Evolutionary conservation across 108 stramenopile genomes (phyloP), one percentile per base, ranked within the genome.

Genomic region (Discostella stelligeroides): DNA sequence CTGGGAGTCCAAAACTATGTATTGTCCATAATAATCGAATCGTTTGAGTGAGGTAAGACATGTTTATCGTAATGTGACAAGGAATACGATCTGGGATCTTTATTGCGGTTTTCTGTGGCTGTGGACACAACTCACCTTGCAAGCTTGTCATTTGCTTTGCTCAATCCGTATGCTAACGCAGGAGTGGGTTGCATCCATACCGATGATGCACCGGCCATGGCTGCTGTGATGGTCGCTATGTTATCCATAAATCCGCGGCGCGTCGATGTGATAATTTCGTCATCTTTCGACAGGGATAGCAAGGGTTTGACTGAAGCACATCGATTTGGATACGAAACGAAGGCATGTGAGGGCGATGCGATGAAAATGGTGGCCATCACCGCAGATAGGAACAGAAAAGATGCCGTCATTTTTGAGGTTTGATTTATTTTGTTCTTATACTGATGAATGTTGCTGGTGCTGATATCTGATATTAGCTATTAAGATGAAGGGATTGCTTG

Each of bases 91-190:
- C n/a, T n/a, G n/a, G n/a, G n/a, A n/a, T n/a, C n/a, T n/a, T n/a
- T n/a, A n/a, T n/a, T n/a, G n/a, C n/a, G n/a, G n/a, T n/a, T n/a
- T n/a, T n/a, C n/a, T n/a, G n/a, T n/a, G n/a, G n/a, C n/a, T n/a
- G n/a, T n/a, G n/a, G n/a, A n/a, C n/a, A n/a, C 15, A n/a, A 56
- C 76, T 65, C 50, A 82, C 81, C 75, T 63, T 47, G 69, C 59
- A 71, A 95, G 86, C 27, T 74, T 84, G 37, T 82, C 83, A 68
- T 92, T 91, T 29, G 92, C 84, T 74, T 92, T 92, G 41, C 75
- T 83, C 48, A 88, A 49, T 24, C 88, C 88, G 56, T 81, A 83
- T 39, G 92, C 91, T 55, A 84, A 72, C 4, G 92, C 88, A 49
- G 87, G 80, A 13, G 75, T 30, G 14, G 88, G 84, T 61, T 78